phyloP scores from a whole-genome alignment of 1,139 yeast species.

The Diutina scorzettiae region DNA sequence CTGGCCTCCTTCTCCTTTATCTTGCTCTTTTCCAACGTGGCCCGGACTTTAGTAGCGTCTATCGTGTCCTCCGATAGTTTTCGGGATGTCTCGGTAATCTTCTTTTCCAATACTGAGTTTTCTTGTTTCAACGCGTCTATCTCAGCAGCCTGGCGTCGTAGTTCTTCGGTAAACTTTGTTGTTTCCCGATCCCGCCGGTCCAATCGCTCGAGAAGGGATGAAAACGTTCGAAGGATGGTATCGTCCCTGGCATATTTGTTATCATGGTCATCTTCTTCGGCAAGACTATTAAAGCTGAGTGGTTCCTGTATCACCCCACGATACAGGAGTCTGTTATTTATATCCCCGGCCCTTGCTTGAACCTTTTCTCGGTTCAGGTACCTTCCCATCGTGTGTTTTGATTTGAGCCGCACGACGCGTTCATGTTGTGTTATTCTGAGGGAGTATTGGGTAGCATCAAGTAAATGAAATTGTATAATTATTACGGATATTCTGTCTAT shows the following conservation, averaged over 20 bases:
- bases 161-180: neutral
- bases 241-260: neutral
- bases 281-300: neutral
- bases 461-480: no score
- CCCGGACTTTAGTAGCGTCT: neutral
- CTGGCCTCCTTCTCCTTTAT: neutral
- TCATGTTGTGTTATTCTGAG: no score
- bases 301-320: neutral
- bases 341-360: no score
- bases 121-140: neutral
- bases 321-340: neutral
- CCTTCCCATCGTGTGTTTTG: no score
- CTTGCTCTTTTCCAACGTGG: neutral
- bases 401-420: no score
- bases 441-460: no score
- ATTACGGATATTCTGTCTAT: no score
- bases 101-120: neutral
- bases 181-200: neutral
- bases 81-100: neutral
- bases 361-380: no score
- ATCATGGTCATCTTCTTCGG: neutral
- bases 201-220: neutral
- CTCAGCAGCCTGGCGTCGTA: neutral
- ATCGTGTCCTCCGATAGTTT: neutral
- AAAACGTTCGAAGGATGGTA: neutral